Evolutionary conservation across 163 green algal genomes (phyloP), one percentile per base, ranked within the genome.

Genomic region (Scenedesmus sp.): DNA sequence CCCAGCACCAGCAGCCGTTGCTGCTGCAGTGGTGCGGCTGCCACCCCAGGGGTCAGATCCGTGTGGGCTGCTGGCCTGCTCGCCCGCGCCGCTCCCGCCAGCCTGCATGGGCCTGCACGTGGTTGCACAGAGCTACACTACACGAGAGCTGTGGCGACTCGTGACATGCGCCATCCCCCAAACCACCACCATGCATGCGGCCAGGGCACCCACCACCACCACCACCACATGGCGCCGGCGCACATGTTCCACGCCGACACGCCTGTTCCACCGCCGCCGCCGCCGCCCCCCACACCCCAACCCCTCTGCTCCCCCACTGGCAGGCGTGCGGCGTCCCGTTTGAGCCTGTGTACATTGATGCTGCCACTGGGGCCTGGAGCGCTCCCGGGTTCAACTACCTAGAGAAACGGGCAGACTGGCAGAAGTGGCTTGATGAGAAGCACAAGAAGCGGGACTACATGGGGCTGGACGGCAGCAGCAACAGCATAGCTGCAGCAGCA

Each of bases 341-440:
- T 61, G 93, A 94, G 70, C 93, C 93, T 0, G 93, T 95, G 0
- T 95, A 92, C 72, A 84, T 91, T 53, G 81, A 95, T 81, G 61
- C 83, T 18, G 42, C 84, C 51, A 88, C 83, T 40, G 91, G 93
- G 72, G 87, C 72, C 5, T 92, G 85, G 88, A 78, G 22, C 2
- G 88, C 85, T 24, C 93, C 93, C 7, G 78, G 86, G 59, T 91
- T 94, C 40, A 91, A 94, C 85, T 95, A 95, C 81, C 13, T 76
- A 85, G 88, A 95, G 88, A 93, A 92, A 56, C 81, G 93, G 10
- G 90, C 93, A 16, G 85, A 88, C 30, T 95, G 93, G 93, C 93
- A 95, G 76, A 81, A 83, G 30, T 95, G 93, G 83, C 89, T 95
- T 1, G 93, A 95, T 81, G 43, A 90, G 43, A 94, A 90, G 24